Conservation (phyloP, 352 stramenopile genomes). For the Pythium folliculosum region DNA sequence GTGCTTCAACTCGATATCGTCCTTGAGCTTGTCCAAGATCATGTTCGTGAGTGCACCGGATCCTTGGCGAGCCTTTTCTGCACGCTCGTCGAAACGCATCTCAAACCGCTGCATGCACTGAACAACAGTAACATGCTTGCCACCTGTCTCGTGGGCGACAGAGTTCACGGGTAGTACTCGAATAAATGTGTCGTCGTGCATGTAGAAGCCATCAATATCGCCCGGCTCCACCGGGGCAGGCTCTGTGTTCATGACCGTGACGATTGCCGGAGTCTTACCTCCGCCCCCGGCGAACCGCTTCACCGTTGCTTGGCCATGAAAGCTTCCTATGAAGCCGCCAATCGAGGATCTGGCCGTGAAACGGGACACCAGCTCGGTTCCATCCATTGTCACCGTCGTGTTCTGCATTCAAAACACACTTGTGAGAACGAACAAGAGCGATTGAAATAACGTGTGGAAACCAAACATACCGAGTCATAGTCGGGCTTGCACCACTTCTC, state of each 20-base stretch:
- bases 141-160: not conserved
- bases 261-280: not conserved
- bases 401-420: not conserved
- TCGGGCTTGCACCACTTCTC: not conserved
- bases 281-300: not conserved
- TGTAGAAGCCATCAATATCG: slow-evolving; percentile 8
- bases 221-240: not conserved
- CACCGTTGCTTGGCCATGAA: not conserved
- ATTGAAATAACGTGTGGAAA: not conserved
- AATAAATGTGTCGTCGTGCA: slow-evolving; percentile 7
- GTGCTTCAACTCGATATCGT: not conserved
- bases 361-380: not conserved
- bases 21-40: not conserved
- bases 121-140: slow-evolving; percentile 4
- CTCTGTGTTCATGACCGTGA: not conserved
- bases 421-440: not conserved
- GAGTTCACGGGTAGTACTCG: not conserved
- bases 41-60: not conserved
- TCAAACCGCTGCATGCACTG: slow-evolving; percentile 12
- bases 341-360: not conserved
- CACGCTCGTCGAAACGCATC: not conserved
- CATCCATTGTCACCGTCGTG: not conserved
- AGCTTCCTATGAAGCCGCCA: not conserved
- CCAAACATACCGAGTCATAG: not conserved
- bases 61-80: not conserved